A percentile compares a stretch with the other conserved stretches of the same genome.
Conservation (phyloP, 768 basidiomycete genomes). For the Tricholoma bakamatsutake region DNA sequence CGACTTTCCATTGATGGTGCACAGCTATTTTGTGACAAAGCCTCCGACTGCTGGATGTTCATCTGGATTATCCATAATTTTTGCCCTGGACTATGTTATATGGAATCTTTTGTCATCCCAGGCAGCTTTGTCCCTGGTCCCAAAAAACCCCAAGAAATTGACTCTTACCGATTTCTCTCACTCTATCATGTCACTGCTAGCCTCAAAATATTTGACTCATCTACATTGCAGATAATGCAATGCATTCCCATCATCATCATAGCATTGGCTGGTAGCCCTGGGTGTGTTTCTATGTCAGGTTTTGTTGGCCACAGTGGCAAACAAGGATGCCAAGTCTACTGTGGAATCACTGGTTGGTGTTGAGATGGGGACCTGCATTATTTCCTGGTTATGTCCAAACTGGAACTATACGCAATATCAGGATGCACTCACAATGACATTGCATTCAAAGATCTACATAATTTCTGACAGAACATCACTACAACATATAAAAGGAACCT, state of each 20-base stretch:
- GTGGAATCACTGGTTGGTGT: slow-evolving; percentile 20
- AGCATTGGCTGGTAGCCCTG: slow-evolving; percentile 28
- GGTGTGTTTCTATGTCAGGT: slow-evolving; percentile 20
- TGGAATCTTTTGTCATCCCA: no score
- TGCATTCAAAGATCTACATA: slow-evolving; percentile 6
- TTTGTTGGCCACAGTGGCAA: slow-evolving; percentile 27
- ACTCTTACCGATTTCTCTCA: slow-evolving; percentile 13
- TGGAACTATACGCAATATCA: slow-evolving; percentile 19
- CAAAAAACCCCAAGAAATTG: slow-evolving; percentile 2
- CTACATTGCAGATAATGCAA: slow-evolving; percentile 2
- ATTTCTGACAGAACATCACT: neutral
- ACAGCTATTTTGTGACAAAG: no score
- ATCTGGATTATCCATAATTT: no score
- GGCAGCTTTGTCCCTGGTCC: slow-evolving; percentile 2
- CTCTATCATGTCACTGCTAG: slow-evolving; percentile 25
- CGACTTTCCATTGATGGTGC: no score
- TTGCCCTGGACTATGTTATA: no score
- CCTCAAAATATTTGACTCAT: slow-evolving; percentile 26
- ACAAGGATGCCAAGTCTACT: slow-evolving; percentile 30
- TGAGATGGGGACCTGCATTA: slow-evolving; percentile 20
- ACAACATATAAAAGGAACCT: neutral
- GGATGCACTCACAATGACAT: slow-evolving; percentile 23
- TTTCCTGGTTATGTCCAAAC: slow-evolving; percentile 24
- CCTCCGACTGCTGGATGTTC: no score
- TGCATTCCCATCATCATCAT: slow-evolving; percentile 18